Conservation (phyloP, 228 moss, liverwort and hornwort genomes). For the Sphagnum fallax region DNA sequence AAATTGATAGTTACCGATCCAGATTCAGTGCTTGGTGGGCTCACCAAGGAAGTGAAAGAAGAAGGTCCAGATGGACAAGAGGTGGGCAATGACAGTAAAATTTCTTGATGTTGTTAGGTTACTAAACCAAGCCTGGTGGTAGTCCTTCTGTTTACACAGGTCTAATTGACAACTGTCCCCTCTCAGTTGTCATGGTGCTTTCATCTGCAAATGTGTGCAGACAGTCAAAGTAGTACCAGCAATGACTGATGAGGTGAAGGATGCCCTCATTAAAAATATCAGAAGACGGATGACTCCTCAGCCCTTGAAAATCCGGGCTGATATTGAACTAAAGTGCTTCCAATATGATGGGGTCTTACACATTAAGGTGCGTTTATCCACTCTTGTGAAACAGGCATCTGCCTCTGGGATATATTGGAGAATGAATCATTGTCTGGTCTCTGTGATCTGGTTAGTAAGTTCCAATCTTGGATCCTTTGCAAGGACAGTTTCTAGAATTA, state of each 20-base stretch:
- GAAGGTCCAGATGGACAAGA: conserved; percentile 39
- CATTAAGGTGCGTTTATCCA: conserved; percentile 52
- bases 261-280: conserved; percentile 88
- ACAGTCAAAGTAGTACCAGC: conserved; percentile 65
- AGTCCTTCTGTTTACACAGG: no score
- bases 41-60: conserved; percentile 83
- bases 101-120: no score
- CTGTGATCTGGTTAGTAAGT: no score
- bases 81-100: conserved; percentile 11
- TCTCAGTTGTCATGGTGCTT: no score
- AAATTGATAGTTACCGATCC: conserved; percentile 87
- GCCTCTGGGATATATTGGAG: background rate
- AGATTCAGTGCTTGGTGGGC: conserved; percentile 68
- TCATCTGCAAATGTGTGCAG: conserved; percentile 13
- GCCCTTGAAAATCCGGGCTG: conserved; percentile 95
- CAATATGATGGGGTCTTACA: conserved; percentile 91
- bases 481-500: background rate
- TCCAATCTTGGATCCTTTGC: no score
- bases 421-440: no score
- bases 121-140: no score
- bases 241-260: conserved; percentile 87
- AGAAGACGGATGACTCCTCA: conserved; percentile 96
- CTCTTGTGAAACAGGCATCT: background rate
- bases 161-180: no score
- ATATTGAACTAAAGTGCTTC: conserved; percentile 91